phyloP scores from a whole-genome alignment of 306 rosid genomes.

The Dalbergia cultrata region DNA sequence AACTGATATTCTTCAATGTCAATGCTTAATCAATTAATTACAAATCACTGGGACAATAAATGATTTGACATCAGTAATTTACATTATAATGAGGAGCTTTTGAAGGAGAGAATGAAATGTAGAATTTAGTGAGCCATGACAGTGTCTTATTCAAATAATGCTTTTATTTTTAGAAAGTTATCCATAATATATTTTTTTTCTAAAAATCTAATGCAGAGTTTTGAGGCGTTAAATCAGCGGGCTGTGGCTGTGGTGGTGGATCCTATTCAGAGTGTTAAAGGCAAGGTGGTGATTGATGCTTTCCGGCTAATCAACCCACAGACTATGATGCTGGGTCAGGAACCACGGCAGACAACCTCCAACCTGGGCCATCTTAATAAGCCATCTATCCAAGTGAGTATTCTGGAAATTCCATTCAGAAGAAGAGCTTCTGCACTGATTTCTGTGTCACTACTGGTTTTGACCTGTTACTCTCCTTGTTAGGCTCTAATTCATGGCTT shows the following conservation, averaged over 20 bases:
- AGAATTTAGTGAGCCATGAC: conserved; percentile 7
- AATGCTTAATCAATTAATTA: conserved; percentile 16
- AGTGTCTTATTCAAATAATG: neutral
- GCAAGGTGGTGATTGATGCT: conserved; percentile 96
- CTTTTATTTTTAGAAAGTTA: conserved; percentile 9
- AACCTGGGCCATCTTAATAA: conserved; percentile 94
- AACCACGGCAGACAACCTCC: conserved; percentile 95
- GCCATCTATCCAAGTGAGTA: conserved; percentile 92
- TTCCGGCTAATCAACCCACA: conserved; percentile 95
- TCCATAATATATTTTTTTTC: conserved; percentile 17
- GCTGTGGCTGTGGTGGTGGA: conserved; percentile 98
- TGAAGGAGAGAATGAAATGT: neutral
- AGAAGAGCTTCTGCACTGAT: conserved; percentile 3
- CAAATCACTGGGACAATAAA: conserved; percentile 8
- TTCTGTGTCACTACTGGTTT: conserved; percentile 17
- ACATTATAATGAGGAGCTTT: neutral
- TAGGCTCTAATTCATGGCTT: conserved; percentile 97
- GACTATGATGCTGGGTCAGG: conserved; percentile 96
- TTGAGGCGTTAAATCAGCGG: conserved; percentile 95
- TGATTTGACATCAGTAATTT: neutral
- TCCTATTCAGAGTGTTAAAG: conserved; percentile 96
- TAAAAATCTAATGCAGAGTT: conserved; percentile 65
- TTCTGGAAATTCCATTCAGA: conserved; percentile 13
- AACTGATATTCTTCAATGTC: neutral
- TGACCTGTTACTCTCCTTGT: conserved; percentile 42